These are phyloP conservation scores for Coriaria nepalensis DNA, from an alignment of 306 rosid genomes.

Conservation along the genomic window DNA sequence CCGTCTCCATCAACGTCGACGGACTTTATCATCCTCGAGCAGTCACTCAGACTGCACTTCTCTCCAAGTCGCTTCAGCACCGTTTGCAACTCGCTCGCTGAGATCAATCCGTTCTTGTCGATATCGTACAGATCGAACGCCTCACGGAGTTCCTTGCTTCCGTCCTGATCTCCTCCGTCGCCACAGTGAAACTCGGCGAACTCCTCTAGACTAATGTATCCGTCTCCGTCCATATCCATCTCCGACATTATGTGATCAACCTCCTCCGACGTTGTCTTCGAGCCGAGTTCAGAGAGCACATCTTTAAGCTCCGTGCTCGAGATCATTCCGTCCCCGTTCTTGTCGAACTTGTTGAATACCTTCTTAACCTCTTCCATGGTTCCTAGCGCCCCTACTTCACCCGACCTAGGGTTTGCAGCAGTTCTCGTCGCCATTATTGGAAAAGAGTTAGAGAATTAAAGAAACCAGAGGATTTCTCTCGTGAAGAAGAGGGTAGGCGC, in stretches of 20 bases:
- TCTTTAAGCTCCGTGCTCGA: conserved; percentile 49
- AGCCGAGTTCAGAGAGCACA: conserved; percentile 42
- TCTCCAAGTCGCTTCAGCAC: conserved; percentile 65
- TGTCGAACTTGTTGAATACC: conserved; percentile 82
- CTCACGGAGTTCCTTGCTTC: conserved; percentile 53
- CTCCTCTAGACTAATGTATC: conserved; percentile 63
- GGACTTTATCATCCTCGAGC: conserved; percentile 59
- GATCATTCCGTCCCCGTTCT: conserved; percentile 82
- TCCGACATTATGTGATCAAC: conserved; percentile 54
- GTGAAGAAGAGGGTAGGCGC: background rate
- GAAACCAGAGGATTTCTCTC: background rate
- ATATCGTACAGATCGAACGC: conserved; percentile 77
- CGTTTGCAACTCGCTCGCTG: conserved; percentile 52
- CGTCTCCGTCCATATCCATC: conserved; percentile 76
- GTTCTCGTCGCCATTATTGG: background rate
- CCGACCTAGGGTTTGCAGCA: background rate
- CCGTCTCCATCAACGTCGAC: conserved; percentile 92
- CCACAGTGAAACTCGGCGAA: conserved; percentile 50
- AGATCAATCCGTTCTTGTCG: conserved; percentile 82
- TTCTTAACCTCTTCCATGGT: conserved; percentile 48
- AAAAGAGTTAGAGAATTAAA: background rate
- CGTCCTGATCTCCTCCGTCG: conserved; percentile 1
- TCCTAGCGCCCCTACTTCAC: background rate
- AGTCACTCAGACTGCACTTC: conserved; percentile 60
- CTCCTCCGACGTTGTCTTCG: conserved; percentile 44